phyloP scores from a whole-genome alignment of 331 rosid species.

The Saraca asoca region DNA sequence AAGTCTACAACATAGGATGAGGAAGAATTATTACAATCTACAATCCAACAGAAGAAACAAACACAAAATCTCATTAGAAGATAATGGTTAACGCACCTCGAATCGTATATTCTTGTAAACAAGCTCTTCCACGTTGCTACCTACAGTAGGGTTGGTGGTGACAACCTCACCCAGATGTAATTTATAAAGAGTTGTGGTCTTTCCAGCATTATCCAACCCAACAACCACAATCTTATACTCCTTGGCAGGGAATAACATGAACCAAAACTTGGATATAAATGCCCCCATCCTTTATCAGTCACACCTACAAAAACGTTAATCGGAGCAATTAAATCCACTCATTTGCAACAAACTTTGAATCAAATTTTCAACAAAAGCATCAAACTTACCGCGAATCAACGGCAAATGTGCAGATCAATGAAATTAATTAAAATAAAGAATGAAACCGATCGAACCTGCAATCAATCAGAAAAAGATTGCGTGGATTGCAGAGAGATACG shows the following conservation, averaged over 20 bases:
- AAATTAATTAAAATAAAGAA: slow-evolving; percentile 4
- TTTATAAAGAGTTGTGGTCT: slow-evolving; percentile 94
- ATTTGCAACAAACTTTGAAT: slow-evolving; percentile 12
- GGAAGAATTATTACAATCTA: background rate
- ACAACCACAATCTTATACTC: slow-evolving; percentile 94
- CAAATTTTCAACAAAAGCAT: background rate
- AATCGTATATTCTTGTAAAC: slow-evolving; percentile 94
- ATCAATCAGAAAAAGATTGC: slow-evolving; percentile 6
- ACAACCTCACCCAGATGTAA: slow-evolving; percentile 98
- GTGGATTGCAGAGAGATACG: background rate
- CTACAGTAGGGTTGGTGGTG: slow-evolving; percentile 94
- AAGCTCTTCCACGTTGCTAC: slow-evolving; percentile 96
- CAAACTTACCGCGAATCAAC: slow-evolving; percentile 4
- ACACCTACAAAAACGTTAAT: slow-evolving; percentile 25
- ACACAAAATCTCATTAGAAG: background rate
- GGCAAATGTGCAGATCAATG: slow-evolving; percentile 22
- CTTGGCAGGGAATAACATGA: slow-evolving; percentile 89
- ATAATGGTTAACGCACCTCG: slow-evolving; percentile 53
- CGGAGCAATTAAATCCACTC: background rate
- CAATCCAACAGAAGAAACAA: slow-evolving; percentile 23
- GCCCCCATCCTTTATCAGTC: slow-evolving; percentile 67
- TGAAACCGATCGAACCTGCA: slow-evolving; percentile 23
- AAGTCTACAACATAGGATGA: background rate
- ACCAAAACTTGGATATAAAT: slow-evolving; percentile 76
- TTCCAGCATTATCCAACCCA: slow-evolving; percentile 95